Evolutionary conservation across 2,329 filamentous ascomycete species (phyloP).

Genomic region (Diplodia corticola): DNA sequence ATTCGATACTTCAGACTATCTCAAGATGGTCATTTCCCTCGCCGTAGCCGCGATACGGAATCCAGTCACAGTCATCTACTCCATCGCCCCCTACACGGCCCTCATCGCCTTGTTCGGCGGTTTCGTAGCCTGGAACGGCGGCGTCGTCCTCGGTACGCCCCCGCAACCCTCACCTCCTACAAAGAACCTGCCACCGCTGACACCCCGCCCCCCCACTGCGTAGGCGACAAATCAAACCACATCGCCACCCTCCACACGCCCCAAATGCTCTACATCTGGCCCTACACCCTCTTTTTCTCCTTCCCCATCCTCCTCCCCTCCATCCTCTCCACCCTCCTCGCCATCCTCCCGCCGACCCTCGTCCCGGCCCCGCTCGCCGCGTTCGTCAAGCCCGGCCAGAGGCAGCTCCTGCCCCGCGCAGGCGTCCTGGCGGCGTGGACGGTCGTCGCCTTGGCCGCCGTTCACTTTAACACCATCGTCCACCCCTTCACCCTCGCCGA

Average conservation of each 20-base stretch:
- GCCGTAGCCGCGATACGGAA: conserved; percentile 56
- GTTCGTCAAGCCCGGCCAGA: conserved; percentile 8
- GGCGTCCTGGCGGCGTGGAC: conserved; percentile 21
- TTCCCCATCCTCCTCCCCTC: conserved; percentile 60
- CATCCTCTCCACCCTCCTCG: neutral
- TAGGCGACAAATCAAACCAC: conserved; percentile 93
- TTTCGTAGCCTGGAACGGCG: conserved; percentile 85
- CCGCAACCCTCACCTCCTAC: neutral
- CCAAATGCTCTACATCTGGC: conserved; percentile 95
- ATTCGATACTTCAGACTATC: conserved; percentile 39
- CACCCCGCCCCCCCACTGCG: neutral
- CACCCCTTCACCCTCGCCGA: conserved; percentile 96
- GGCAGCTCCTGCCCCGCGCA: conserved; percentile 36
- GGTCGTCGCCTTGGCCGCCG: conserved; percentile 48
- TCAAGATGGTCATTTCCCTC: conserved; percentile 62
- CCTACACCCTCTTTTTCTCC: conserved; percentile 87
- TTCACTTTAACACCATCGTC: conserved; percentile 85
- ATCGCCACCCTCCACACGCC: conserved; percentile 83
- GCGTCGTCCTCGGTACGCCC: conserved; percentile 78
- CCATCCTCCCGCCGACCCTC: neutral
- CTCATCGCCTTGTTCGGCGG: conserved; percentile 67
- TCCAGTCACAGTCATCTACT: conserved; percentile 41
- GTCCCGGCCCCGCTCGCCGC: neutral
- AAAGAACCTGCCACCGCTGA: conserved; percentile 6
- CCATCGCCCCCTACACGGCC: conserved; percentile 55